Evolutionary conservation across 176 grass and related monocot species (phyloP).

Genomic region (Poa annua): DNA sequence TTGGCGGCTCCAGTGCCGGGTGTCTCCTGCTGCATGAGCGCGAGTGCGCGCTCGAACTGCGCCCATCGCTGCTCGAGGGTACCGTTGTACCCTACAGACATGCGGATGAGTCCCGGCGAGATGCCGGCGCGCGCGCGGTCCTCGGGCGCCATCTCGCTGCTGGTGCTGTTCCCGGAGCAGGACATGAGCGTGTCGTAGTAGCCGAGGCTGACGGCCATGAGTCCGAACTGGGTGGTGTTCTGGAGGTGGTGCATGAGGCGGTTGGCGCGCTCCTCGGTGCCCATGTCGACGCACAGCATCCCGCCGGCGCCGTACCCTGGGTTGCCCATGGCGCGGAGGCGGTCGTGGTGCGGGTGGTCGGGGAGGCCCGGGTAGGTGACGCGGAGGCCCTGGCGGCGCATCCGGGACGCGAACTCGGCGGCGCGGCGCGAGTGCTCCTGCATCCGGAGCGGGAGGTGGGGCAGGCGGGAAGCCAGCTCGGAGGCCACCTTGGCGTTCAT

Average conservation of each 20-base stretch:
- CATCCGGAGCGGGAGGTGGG: conserved; percentile 88
- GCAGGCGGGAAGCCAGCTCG: conserved; percentile 83
- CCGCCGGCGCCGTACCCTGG: conserved; percentile 79
- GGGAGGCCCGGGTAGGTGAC: conserved; percentile 84
- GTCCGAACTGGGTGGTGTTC: conserved; percentile 94
- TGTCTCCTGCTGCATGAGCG: conserved; percentile 51
- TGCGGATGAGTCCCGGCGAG: conserved; percentile 78
- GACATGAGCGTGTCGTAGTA: conserved; percentile 99
- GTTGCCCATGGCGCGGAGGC: conserved; percentile 60
- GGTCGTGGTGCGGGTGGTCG: conserved; percentile 79
- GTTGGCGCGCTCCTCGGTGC: conserved; percentile 86
- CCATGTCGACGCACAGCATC: conserved; percentile 97
- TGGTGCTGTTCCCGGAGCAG: conserved; percentile 90
- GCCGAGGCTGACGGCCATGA: conserved; percentile 96
- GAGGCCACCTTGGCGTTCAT: conserved; percentile 99
- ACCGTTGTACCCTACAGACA: conserved; percentile 91
- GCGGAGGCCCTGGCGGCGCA: conserved; percentile 66
- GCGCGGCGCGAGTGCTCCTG: conserved; percentile 90
- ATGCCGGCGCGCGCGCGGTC: conserved; percentile 72
- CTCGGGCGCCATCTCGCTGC: conserved; percentile 89
- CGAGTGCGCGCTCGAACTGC: conserved; percentile 84
- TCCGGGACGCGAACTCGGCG: conserved; percentile 66
- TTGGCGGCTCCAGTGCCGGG: not conserved
- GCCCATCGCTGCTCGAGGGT: conserved; percentile 88
- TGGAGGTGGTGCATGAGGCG: conserved; percentile 95